Conservation (phyloP, 2,329 filamentous ascomycete species). For the Talaromyces funiculosus region DNA sequence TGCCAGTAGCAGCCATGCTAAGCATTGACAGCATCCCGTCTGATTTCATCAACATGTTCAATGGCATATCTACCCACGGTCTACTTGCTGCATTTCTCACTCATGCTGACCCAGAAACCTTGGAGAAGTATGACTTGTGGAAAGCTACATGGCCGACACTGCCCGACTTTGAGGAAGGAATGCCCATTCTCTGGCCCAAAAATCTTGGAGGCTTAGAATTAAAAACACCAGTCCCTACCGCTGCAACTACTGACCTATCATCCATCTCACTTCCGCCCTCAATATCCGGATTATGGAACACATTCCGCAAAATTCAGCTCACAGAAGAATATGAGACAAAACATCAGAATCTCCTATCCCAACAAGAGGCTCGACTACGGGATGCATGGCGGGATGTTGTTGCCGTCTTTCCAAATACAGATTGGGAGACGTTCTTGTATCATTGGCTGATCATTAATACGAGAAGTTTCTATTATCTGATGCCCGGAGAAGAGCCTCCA, state of each 20-base stretch:
- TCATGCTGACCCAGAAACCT: slow-evolving; percentile 43
- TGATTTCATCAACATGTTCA: slow-evolving; percentile 48
- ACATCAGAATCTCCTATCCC: slow-evolving; percentile 34
- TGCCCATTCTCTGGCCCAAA: slow-evolving; percentile 53
- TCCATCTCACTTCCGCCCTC: slow-evolving; percentile 29
- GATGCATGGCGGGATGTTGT: slow-evolving; percentile 47
- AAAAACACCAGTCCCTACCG: slow-evolving; percentile 22
- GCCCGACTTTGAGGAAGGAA: slow-evolving; percentile 53
- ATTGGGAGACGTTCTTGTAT: slow-evolving; percentile 46
- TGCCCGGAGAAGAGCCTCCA: slow-evolving; percentile 31
- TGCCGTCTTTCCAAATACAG: slow-evolving; percentile 38
- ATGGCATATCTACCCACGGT: slow-evolving; percentile 58
- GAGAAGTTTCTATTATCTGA: slow-evolving; percentile 55
- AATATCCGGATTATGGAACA: slow-evolving; percentile 34
- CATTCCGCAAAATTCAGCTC: slow-evolving; percentile 28
- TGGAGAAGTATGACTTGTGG: slow-evolving; percentile 53
- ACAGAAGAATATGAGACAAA: slow-evolving; percentile 25
- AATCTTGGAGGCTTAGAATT: slow-evolving; percentile 36
- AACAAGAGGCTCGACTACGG: slow-evolving; percentile 51
- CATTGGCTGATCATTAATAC: slow-evolving; percentile 59
- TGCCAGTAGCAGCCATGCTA: slow-evolving; percentile 60
- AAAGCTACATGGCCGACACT: slow-evolving; percentile 60
- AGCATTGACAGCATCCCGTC: slow-evolving; percentile 57
- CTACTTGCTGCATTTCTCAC: slow-evolving; percentile 65
- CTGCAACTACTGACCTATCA: slow-evolving; percentile 13